Conservation (phyloP, 345 rosid species). For the Viola odorata region DNA sequence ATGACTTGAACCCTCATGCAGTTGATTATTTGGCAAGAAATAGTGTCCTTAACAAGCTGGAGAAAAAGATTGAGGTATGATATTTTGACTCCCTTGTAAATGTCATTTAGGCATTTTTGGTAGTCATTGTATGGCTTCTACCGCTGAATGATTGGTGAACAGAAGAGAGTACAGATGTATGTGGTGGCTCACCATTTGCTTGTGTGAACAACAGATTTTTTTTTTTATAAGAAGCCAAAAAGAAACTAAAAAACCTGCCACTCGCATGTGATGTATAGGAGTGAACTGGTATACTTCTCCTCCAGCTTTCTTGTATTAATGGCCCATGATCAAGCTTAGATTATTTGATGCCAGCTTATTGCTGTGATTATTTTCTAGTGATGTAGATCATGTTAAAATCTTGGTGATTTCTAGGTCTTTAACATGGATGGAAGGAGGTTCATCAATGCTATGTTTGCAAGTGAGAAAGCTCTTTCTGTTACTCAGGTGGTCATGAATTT, state of each 20-base stretch:
- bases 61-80: slow-evolving; percentile 61
- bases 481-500: slow-evolving; percentile 84
- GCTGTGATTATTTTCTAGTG: background rate
- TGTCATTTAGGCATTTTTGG: too few relatives aligned
- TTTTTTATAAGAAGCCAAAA: too few relatives aligned
- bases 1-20: slow-evolving; percentile 83
- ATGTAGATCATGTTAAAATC: slow-evolving; percentile 10
- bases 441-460: slow-evolving; percentile 62
- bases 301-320: background rate
- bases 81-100: background rate
- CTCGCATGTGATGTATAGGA: too few relatives aligned
- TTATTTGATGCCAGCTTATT: background rate
- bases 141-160: too few relatives aligned
- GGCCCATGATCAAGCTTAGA: background rate
- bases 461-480: slow-evolving; percentile 58
- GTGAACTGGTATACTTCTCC: too few relatives aligned
- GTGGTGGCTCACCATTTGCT: too few relatives aligned
- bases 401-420: slow-evolving; percentile 42
- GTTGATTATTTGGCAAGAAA: slow-evolving; percentile 74
- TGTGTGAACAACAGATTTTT: too few relatives aligned
- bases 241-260: too few relatives aligned
- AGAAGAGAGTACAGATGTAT: too few relatives aligned
- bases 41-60: slow-evolving; percentile 68
- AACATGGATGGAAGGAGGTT: slow-evolving; percentile 94
- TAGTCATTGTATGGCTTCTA: too few relatives aligned